Percentiles rank a stretch among this genome's conserved stretches.
Conservation (phyloP, 73 alveolate genomes). For the Paramecium pentaurelia region DNA sequence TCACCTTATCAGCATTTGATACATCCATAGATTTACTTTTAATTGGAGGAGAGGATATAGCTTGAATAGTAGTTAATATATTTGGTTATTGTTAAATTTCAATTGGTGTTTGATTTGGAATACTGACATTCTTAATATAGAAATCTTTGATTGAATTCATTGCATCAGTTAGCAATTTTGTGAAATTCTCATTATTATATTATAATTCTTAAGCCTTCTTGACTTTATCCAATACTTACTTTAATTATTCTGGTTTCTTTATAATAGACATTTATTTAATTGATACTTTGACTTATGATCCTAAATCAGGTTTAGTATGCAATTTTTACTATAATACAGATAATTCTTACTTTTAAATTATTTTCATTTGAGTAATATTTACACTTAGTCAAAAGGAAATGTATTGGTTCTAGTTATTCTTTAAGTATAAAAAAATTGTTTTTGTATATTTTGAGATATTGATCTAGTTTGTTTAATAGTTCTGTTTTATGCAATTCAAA, state of each 20-base stretch:
- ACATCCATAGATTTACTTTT: neutral
- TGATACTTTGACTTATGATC: neutral
- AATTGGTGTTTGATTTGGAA: neutral
- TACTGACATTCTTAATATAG: neutral
- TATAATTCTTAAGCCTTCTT: neutral
- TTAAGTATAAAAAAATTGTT: neutral
- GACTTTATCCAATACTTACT: neutral
- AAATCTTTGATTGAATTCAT: neutral
- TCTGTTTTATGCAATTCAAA: neutral
- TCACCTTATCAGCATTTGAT: neutral
- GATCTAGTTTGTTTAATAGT: neutral
- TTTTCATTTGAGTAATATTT: conserved; percentile 22
- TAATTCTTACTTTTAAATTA: neutral
- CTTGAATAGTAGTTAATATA: neutral
- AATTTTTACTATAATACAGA: neutral
- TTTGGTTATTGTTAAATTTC: neutral
- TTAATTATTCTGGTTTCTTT: conserved; percentile 11
- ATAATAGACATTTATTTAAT: neutral
- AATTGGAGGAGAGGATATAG: neutral
- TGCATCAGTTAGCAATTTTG: neutral
- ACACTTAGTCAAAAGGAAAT: neutral
- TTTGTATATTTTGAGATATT: neutral
- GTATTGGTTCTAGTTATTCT: conserved; percentile 22
- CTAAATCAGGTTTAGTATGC: conserved; percentile 19
- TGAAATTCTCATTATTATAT: neutral